Conservation (phyloP, 202 grass and related monocot genomes). For the Schoenoplectus tabernaemontani region DNA sequence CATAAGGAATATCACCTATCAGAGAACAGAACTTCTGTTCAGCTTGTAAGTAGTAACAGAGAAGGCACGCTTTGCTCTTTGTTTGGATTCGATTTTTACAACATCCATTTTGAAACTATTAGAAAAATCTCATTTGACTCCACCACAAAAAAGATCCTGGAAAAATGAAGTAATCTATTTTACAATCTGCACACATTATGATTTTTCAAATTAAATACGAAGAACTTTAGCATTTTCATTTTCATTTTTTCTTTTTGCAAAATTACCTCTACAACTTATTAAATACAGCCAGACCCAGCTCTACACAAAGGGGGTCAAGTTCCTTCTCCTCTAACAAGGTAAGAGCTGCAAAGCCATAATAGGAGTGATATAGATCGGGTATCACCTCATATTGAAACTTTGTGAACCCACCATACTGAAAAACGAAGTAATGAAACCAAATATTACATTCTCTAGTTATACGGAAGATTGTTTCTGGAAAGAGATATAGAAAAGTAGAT, state of each 20-base stretch:
- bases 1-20: background rate
- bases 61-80: background rate
- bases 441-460: background rate
- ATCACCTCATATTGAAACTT: slow-evolving; percentile 35
- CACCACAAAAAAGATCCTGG: background rate
- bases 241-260: background rate
- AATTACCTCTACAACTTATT: slow-evolving; percentile 24
- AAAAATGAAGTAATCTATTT: background rate
- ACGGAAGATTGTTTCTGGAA: background rate
- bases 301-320: slow-evolving; percentile 33
- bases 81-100: background rate
- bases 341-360: slow-evolving; percentile 74
- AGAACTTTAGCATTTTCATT: background rate
- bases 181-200: background rate
- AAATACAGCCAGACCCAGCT: slow-evolving; percentile 42
- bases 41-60: background rate
- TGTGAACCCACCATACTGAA: slow-evolving; percentile 72
- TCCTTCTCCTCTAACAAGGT: slow-evolving; percentile 60
- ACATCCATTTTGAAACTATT: background rate
- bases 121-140: background rate
- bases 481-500: background rate
- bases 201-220: background rate
- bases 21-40: background rate
- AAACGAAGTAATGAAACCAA: background rate
- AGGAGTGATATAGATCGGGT: slow-evolving; percentile 74